Base-by-base conservation (phyloP, 257 asterid species). In the Gentiana straminea region DNA sequence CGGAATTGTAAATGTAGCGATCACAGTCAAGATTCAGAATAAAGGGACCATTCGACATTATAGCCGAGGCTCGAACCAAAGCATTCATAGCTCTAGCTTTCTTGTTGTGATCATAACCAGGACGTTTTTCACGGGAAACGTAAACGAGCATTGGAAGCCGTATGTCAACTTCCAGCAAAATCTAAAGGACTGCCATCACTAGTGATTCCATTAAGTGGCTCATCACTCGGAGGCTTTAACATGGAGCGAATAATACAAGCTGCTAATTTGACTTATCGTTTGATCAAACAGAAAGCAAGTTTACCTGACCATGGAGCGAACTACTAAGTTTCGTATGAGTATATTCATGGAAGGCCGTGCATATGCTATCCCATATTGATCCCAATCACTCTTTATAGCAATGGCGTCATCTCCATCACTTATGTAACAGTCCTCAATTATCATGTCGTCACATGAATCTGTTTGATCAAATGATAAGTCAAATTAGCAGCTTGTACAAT, bases 11-110 rank as follows among this genome's bases (percentile, higher is more conserved):
- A 55, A 86, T 81, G 77, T 86, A 86, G 81, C 84, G 96, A 73
- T 86, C 96, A 55, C 96, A 86, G 70, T 87, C 96, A 1, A 87
- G 94, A 58, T 87, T 87, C 33, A 87, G 82, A 62, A 87, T 87
- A 66, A 87, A 87, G 33, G 96, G 92, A n/a, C 96, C 96, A 47
- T 87, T 87, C 48, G 96, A 87, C 96, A 84, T 80, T 70, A 87
- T 74, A 51, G 96, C 96, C 1, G 96, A 84, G 52, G 93, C 94
- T 33, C 96, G 81, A 65, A 87, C 96, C 70, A 87, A 62, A 2
- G 94, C 94, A 59, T 87, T 87, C 96, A 87, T 84, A 33, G 96
- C 96, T 13, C 96, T 94, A n/a, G 96, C 96, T 75, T 87, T 87
- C 71, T 87, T 87, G 68, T 87, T 87, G 80, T 87, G 96, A 71